These are phyloP conservation scores for Arachnomyces sp. DNA, from an alignment of 2,329 filamentous ascomycete genomes.

Conservation along the genomic window DNA sequence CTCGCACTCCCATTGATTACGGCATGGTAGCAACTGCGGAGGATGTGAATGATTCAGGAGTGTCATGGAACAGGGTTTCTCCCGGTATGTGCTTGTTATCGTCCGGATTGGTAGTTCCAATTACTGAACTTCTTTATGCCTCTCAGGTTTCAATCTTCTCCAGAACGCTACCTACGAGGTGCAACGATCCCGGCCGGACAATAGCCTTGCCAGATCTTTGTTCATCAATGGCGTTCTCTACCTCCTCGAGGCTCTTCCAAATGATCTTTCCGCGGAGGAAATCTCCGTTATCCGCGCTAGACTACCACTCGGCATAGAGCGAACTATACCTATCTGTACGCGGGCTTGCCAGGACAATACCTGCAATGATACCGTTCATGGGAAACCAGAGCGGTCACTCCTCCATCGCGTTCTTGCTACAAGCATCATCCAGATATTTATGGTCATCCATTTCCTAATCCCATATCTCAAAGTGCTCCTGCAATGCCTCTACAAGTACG, in stretches of 20 bases:
- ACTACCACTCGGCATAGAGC: conserved; percentile 18
- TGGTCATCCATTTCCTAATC: conserved; percentile 53
- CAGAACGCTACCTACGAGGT: conserved; percentile 29
- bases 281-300: conserved; percentile 19
- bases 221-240: conserved; percentile 32
- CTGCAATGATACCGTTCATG: conserved; percentile 6
- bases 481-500: conserved; percentile 51
- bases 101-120: background rate
- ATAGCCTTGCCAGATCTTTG: conserved; percentile 25
- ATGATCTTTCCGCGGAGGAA: conserved; percentile 25
- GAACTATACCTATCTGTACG: background rate
- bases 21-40: no score
- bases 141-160: conserved; percentile 28
- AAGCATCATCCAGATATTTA: conserved; percentile 51
- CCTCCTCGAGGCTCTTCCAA: conserved; percentile 28
- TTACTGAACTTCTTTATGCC: background rate
- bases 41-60: no score
- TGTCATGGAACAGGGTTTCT: no score
- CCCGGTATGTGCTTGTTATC: no score
- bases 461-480: conserved; percentile 54
- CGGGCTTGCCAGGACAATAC: background rate
- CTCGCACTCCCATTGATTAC: conserved; percentile 2
- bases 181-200: conserved; percentile 24
- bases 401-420: conserved; percentile 54
- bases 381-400: conserved; percentile 33